These are phyloP conservation scores for Neurospora sp. DNA, from an alignment of 2,329 filamentous ascomycete genomes.

Conservation along the genomic window DNA sequence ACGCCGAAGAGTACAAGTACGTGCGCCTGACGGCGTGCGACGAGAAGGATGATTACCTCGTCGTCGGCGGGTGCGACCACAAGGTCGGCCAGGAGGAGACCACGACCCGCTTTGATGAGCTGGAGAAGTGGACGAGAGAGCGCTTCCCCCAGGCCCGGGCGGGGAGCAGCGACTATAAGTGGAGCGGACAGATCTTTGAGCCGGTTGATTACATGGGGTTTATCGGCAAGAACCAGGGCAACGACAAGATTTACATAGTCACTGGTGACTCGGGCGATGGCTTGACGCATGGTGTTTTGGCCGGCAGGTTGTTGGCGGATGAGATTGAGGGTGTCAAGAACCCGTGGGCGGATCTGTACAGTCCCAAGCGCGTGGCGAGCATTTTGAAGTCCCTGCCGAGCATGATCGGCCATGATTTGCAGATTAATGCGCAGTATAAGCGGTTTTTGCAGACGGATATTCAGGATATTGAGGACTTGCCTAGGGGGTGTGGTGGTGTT, in stretches of 20 bases:
- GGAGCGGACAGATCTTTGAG: conserved; percentile 49
- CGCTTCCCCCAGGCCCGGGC: conserved; percentile 41
- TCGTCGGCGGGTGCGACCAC: conserved; percentile 48
- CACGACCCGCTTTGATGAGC: conserved; percentile 35
- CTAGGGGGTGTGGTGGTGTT: conserved; percentile 38
- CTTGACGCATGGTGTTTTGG: conserved; percentile 45
- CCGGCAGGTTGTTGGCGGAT: conserved; percentile 41
- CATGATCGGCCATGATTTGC: conserved; percentile 40
- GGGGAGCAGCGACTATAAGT: conserved; percentile 41
- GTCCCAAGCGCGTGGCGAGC: conserved; percentile 35
- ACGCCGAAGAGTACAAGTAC: conserved; percentile 46
- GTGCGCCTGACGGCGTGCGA: conserved; percentile 43
- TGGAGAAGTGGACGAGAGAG: conserved; percentile 42
- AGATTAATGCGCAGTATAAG: conserved; percentile 49
- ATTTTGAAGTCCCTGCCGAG: conserved; percentile 31
- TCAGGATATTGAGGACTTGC: conserved; percentile 45
- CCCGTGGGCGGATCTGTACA: conserved; percentile 39
- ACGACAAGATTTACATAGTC: conserved; percentile 40
- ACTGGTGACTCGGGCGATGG: conserved; percentile 50
- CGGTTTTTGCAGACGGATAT: conserved; percentile 44
- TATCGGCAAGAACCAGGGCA: conserved; percentile 45
- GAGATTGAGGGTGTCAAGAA: conserved; percentile 41
- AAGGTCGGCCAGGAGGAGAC: conserved; percentile 45
- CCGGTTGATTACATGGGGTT: conserved; percentile 45
- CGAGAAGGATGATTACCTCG: conserved; percentile 41